Evolutionary conservation across 2,329 filamentous ascomycete species (phyloP), one percentile per base, ranked within the genome.

Genomic region (Colletotrichum somersetense): DNA sequence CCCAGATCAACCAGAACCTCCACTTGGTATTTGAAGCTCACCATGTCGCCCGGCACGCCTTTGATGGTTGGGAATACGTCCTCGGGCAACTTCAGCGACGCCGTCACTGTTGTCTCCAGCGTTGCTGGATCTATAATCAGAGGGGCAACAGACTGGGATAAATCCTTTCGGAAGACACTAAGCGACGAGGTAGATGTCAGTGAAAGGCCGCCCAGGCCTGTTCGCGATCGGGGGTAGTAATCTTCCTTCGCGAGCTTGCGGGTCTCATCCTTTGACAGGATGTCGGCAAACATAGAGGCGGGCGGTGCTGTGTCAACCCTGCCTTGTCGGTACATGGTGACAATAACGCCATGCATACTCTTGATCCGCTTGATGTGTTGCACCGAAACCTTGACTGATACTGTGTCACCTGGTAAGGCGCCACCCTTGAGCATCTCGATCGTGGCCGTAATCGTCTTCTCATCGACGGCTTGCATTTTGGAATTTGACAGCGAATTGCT

Each of bases 1-100:
- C 96, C 95, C 0, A 98, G 87, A 79, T 99, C 96, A 30, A 98
- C 90, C 38, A 98, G 91, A 2, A 98, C 93, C 81, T 99, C 96
- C 26, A 98, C 88, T 75, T 95, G 93, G 78, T 99, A 98, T 76
- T 92, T 94, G 84, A 99, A 98, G 76, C 92, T 95, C 75, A 99
- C 96, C 91, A 98, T 96, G 44, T 93, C 92, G 4, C 96, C 95
- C 0, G 96, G 96, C 0, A 98, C 94, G 66, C 91, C 92, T 38
- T 91, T 91, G 74, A 98, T 98, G 2, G 95, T 97, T 0, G 96
- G 96, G 76, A 98, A 98, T 0, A 91, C 91, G 77, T 97, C 94
- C 74, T 97, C 94, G 0, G 96, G 96, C 3, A 98, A 89, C 75
- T 94, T 91, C 20, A 99, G 90, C 3, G 93, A 92, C 5, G 95